Evolutionary conservation across 202 grass and related monocot genomes (phyloP), one percentile per base, ranked within the genome.

Genomic region (Panicum hallii): DNA sequence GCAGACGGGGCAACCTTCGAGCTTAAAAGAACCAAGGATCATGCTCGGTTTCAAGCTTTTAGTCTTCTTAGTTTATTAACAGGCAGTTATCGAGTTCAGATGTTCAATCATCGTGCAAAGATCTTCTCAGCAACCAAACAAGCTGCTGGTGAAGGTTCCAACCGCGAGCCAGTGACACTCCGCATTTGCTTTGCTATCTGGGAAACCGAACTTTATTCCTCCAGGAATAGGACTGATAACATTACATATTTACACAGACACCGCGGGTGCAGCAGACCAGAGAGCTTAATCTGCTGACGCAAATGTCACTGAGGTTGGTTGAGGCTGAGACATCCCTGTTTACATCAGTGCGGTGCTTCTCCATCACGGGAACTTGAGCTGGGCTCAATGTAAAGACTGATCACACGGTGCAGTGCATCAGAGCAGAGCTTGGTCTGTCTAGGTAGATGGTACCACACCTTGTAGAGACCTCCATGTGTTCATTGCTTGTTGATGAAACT

Each of bases 241-340:
- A 45, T 11, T 9, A 2, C 32, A 32, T 32, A 32, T 32, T 32
- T 32, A 32, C 49, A 53, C 14, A 53, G 45, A 71, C 7, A n/a
- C 36, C 2, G 15, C 15, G 20, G 34, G 61, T 45, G 67, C 67
- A 13, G 47, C 23, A 50, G 45, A 20, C 20, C 4, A 23, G 46
- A 54, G 28, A 54, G 28, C 47, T 36, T 36, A 41, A 41, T 41
- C 52, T 56, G 72, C 5, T 11, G 19, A 22, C 6, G 12, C 3
- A 15, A 56, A 55, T 74, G 36, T 17, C 20, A 61, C 74, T 28
- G 4, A 77, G 28, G 40, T 23, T 77, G 54, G 75, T 62, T 78
- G 38, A 63, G 40, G 19, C 41, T 78, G 54, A 63, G 40, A 32
- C 41, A 46, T 78, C 75, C 40, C 56, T 63, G 20, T 41, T 30